Percentiles rank a stretch among this genome's conserved stretches.
Evolutionary conservation across 2,329 filamentous ascomycete species (phyloP).

Genomic region (Talaromyces verruculosus): DNA sequence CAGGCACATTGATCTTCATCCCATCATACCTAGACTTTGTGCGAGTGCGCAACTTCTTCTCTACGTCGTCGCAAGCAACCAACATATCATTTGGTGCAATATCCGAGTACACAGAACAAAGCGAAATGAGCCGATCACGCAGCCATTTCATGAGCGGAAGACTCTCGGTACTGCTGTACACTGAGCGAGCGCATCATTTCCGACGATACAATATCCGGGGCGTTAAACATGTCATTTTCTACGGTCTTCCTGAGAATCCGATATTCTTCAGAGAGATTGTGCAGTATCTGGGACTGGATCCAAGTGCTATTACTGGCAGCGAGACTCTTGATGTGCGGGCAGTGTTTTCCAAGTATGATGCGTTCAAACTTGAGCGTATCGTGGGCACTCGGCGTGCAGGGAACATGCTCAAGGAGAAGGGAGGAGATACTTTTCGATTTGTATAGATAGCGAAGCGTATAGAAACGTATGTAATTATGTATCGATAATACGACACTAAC

Average conservation of each 20-base stretch:
- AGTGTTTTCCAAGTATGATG: slow-evolving; percentile 86
- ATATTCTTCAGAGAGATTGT: slow-evolving; percentile 48
- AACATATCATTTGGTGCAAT: slow-evolving; percentile 75
- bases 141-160: slow-evolving; percentile 84
- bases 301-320: slow-evolving; percentile 54
- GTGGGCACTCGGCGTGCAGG: slow-evolving; percentile 78
- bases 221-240: slow-evolving; percentile 81
- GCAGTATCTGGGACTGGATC: slow-evolving; percentile 42
- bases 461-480: not conserved
- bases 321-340: slow-evolving; percentile 42
- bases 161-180: slow-evolving; percentile 83
- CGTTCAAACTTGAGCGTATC: slow-evolving; percentile 81
- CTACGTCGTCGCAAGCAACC: slow-evolving; percentile 61
- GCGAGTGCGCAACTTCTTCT: slow-evolving; percentile 86
- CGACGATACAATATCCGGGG: slow-evolving; percentile 80
- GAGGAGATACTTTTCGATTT: slow-evolving; percentile 92
- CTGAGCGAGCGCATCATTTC: slow-evolving; percentile 96
- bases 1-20: slow-evolving; percentile 82
- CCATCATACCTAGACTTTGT: slow-evolving; percentile 95
- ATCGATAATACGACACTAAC: not conserved
- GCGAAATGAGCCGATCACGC: slow-evolving; percentile 77
- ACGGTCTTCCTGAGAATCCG: slow-evolving; percentile 85
- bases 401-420: slow-evolving; percentile 78
- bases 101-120: slow-evolving; percentile 79
- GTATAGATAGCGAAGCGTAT: slow-evolving; percentile 52